Base-by-base conservation (phyloP, 2,329 filamentous ascomycete species). In the Arthroderma sp. region DNA sequence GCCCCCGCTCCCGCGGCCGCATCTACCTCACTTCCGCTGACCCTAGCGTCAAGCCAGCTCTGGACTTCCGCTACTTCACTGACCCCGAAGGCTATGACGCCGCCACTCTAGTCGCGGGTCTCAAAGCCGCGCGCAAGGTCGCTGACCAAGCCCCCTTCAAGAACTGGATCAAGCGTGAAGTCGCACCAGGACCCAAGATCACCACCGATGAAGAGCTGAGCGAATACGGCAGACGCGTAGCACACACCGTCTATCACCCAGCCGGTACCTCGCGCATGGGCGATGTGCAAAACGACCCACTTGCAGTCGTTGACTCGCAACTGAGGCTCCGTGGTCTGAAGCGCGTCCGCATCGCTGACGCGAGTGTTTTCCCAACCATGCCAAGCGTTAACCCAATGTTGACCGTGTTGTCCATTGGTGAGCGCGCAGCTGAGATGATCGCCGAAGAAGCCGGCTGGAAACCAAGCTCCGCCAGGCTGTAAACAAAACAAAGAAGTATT, bases 181-280 rank as follows among this genome's bases (percentile, higher is more conserved):
- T 86, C 48, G 84, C 85, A 0, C 86, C 86, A 0, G 86, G 86
- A 3, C 82, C 81, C 8, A 68, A 74, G 34, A 65, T 86, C 36
- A 77, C 84, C 61, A 80, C 78, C 5, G 86, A 94, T 58, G 85
- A 88, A 64, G 82, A 83, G 45, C 73, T 94, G 6, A 81, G 75
- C 61, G 80, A 87, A 66, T 94, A 94, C 62, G 86, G 83, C 32
- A 76, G 86, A 39, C 75, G 78, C 38, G 86, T 75, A 4, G 86
- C 86, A 4, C 86, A 94, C 64, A 94, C 86, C 1, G 86, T 94
- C 29, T 94, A 94, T 66, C 86, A 94, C 65, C 86, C 86, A 0
- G 82, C 83, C 8, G 86, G 86, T 43, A 94, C 86, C 11, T 91
- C 86, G 45, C 87, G 87, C 72, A 94, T 94, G 86, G 86, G 86